These are phyloP conservation scores for barrel medic (Medicago truncatula) DNA, from an alignment of 306 rosid species.

Conservation along the genomic window DNA sequence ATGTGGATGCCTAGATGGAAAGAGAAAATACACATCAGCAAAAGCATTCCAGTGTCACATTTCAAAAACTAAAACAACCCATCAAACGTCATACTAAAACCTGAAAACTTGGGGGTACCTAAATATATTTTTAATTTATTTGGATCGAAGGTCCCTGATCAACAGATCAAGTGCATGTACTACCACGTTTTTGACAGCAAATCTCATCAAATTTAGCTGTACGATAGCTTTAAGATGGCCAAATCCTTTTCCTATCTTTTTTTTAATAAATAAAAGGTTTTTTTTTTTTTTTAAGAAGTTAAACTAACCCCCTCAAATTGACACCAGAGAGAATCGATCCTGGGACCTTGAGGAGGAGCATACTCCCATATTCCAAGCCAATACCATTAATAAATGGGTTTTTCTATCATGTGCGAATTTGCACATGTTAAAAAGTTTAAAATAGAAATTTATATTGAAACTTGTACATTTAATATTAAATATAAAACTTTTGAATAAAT, in stretches of 20 bases:
- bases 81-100: not conserved
- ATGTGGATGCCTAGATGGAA: not conserved
- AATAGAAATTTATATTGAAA: too few relatives aligned
- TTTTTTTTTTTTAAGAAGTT: too few relatives aligned
- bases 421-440: too few relatives aligned
- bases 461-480: too few relatives aligned
- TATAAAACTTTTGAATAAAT: too few relatives aligned
- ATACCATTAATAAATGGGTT: too few relatives aligned
- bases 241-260: not conserved
- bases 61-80: not conserved
- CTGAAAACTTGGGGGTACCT: conserved; percentile 5
- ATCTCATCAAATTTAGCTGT: conserved; percentile 40
- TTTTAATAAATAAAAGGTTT: too few relatives aligned
- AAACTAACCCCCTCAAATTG: too few relatives aligned
- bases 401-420: too few relatives aligned
- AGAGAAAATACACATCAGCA: not conserved
- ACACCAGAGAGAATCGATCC: too few relatives aligned
- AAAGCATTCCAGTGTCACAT: not conserved
- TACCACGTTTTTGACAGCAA: conserved; percentile 30
- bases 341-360: too few relatives aligned
- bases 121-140: conserved; percentile 3
- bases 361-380: too few relatives aligned
- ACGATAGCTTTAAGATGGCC: conserved; percentile 25
- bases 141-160: conserved; percentile 11
- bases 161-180: conserved; percentile 10